phyloP scores from a whole-genome alignment of 495 filamentous ascomycete species.

The Aspergillus olivimuriae region DNA sequence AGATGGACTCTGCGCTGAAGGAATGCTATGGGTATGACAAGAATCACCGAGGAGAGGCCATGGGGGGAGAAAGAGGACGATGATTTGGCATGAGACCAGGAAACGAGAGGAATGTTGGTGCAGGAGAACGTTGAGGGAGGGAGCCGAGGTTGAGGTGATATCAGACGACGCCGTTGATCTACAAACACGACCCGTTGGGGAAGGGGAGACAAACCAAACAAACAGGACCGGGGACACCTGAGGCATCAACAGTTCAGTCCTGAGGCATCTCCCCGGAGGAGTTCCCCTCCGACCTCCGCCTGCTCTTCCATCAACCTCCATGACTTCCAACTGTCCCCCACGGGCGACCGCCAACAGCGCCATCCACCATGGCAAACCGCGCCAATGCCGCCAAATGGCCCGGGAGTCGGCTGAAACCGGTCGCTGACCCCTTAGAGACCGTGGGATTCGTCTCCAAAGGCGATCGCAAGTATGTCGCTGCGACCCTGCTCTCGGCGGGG shows the following conservation, averaged over 20 bases:
- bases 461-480: conserved; percentile 62
- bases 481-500: conserved; percentile 7
- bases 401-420: conserved; percentile 65
- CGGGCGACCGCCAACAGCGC: no score
- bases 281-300: neutral
- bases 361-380: conserved; percentile 15
- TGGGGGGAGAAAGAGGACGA: neutral
- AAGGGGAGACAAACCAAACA: neutral
- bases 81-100: no score
- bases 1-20: no score
- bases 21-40: no score
- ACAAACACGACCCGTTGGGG: neutral
- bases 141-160: no score
- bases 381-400: conserved; percentile 16
- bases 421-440: conserved; percentile 65
- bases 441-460: conserved; percentile 87
- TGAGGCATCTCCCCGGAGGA: neutral
- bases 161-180: neutral
- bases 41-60: neutral
- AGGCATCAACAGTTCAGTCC: neutral
- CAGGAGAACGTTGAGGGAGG: no score
- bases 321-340: no score
- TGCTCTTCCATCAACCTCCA: neutral
- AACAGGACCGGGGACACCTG: neutral
- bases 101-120: no score